Evolutionary conservation across 257 asterid genomes (phyloP).

Genomic region (Echites panduratus): DNA sequence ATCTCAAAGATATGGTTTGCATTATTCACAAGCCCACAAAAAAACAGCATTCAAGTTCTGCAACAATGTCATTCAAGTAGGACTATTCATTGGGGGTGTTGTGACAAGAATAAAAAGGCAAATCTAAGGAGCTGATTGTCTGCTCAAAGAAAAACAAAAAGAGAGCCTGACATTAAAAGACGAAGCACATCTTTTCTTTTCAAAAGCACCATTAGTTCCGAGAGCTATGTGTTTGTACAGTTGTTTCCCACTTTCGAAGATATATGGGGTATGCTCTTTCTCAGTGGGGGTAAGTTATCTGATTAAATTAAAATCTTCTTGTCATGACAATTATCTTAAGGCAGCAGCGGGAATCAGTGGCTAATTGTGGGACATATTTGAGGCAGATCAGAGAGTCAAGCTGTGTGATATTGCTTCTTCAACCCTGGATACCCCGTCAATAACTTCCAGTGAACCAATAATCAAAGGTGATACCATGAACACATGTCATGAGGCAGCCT

Average conservation of each 20-base stretch:
- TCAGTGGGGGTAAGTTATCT: background rate
- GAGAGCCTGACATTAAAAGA: background rate
- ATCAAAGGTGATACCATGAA: slow-evolving; percentile 18
- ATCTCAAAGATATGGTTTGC: background rate
- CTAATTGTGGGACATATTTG: background rate
- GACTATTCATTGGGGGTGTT: too few relatives aligned
- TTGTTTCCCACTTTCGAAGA: background rate
- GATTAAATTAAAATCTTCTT: background rate
- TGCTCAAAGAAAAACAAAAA: background rate
- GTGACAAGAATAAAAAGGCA: too few relatives aligned
- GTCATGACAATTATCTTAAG: background rate
- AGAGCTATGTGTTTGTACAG: background rate
- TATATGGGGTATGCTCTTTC: background rate
- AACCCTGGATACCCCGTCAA: background rate
- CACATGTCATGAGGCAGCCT: slow-evolving; percentile 22
- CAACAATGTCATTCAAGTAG: too few relatives aligned
- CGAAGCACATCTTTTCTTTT: background rate
- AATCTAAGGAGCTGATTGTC: background rate
- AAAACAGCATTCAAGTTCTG: too few relatives aligned
- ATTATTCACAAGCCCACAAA: too few relatives aligned
- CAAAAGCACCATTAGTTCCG: background rate
- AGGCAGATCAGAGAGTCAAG: background rate
- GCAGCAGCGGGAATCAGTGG: background rate
- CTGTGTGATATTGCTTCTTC: background rate
- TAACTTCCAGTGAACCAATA: background rate